Conservation (phyloP, 352 stramenopile genomes). For the Pythium sp. region DNA sequence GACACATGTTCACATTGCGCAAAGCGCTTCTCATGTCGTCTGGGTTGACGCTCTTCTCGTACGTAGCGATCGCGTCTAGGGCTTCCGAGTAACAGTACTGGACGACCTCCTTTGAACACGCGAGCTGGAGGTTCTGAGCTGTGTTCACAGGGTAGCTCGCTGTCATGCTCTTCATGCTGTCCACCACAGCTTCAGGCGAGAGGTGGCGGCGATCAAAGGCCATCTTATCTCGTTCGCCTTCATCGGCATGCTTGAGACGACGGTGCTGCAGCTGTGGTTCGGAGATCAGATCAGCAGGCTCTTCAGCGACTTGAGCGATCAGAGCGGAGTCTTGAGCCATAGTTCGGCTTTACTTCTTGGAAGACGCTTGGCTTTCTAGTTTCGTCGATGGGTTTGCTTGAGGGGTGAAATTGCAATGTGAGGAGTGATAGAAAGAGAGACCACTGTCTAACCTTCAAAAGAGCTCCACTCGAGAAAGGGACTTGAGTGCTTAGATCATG, state of each 20-base stretch:
- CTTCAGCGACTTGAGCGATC: background rate
- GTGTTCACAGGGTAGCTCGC: background rate
- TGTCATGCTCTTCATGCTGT: background rate
- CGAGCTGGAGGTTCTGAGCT: background rate
- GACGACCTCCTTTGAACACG: background rate
- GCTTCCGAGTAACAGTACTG: background rate
- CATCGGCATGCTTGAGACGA: background rate
- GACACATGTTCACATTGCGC: slow-evolving; percentile 1
- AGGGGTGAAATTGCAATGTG: background rate
- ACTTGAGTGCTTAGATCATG: background rate
- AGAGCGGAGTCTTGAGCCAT: background rate
- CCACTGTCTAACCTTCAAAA: background rate
- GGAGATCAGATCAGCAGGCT: background rate
- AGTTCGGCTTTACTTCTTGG: background rate
- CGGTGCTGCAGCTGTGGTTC: background rate
- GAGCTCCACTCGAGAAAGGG: too few species aligned
- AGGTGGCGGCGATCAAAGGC: background rate
- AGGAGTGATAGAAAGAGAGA: background rate
- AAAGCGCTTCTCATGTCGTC: background rate
- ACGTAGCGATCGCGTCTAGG: background rate
- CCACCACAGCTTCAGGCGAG: background rate
- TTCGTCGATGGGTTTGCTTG: background rate
- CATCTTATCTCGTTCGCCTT: background rate
- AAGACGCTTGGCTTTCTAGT: background rate
- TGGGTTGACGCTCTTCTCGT: background rate